These are phyloP conservation scores for Fusarium sp. DNA, from an alignment of 2,329 filamentous ascomycete species.

Conservation along the genomic window DNA sequence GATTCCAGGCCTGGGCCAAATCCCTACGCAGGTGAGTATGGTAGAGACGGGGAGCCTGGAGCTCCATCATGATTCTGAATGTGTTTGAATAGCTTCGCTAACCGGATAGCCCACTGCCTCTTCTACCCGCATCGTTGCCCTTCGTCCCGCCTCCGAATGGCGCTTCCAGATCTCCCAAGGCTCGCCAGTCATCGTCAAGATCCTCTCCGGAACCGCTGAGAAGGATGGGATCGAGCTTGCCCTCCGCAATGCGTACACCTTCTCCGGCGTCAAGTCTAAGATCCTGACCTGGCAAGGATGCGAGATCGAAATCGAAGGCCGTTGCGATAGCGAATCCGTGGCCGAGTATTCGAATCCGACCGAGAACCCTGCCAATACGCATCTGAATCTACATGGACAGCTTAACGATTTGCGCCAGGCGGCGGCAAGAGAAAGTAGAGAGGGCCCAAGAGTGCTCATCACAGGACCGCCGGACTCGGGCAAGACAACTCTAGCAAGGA, in stretches of 20 bases:
- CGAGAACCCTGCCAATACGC: slow-evolving; percentile 85
- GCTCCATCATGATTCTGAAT: neutral
- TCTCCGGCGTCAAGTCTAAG: slow-evolving; percentile 86
- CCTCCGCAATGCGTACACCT: slow-evolving; percentile 82
- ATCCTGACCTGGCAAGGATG: slow-evolving; percentile 96
- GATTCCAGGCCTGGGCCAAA: slow-evolving; percentile 81
- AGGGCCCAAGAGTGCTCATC: slow-evolving; percentile 87
- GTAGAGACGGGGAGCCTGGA: slow-evolving; percentile 11
- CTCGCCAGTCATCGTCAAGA: slow-evolving; percentile 66
- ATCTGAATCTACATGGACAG: slow-evolving; percentile 90
- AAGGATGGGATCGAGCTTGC: slow-evolving; percentile 96
- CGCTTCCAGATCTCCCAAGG: slow-evolving; percentile 79
- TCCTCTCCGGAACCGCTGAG: slow-evolving; percentile 88
- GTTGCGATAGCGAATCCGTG: slow-evolving; percentile 67
- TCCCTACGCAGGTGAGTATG: slow-evolving; percentile 69
- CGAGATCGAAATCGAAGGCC: slow-evolving; percentile 82
- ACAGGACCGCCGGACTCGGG: slow-evolving; percentile 84
- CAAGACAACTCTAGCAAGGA: slow-evolving; percentile 86
- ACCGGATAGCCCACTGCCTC: slow-evolving; percentile 54
- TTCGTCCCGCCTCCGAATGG: slow-evolving; percentile 81
- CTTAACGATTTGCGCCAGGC: slow-evolving; percentile 81
- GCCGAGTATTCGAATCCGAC: slow-evolving; percentile 78
- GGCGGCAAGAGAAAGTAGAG: slow-evolving; percentile 62
- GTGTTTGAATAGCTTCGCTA: neutral
- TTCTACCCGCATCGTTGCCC: slow-evolving; percentile 63